Percentiles rank a stretch among this genome's conserved stretches.
Conservation (phyloP, 345 rosid species). For the Pistacia atlantica region DNA sequence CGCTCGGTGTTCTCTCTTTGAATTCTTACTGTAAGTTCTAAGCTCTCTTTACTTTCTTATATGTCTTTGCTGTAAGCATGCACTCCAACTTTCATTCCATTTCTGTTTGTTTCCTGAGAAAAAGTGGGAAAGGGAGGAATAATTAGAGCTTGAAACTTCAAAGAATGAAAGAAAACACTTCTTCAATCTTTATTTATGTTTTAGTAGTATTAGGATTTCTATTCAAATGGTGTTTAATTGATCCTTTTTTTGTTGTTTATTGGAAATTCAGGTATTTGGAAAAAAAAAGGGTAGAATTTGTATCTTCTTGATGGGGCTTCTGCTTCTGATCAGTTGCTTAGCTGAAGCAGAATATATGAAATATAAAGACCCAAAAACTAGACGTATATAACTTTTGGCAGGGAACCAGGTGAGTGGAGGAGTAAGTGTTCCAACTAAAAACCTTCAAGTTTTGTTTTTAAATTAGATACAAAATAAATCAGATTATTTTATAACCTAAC, state of each 20-base stretch:
- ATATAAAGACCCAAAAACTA: neutral
- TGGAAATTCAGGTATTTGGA: neutral
- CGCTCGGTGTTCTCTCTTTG: neutral
- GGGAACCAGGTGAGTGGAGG: constrained; percentile 74
- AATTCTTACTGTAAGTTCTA: constrained; percentile 5
- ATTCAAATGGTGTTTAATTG: neutral
- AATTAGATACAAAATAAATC: too few species aligned
- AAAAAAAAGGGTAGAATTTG: constrained; percentile 16
- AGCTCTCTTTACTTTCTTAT: neutral
- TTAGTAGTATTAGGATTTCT: too few species aligned
- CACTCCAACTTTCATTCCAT: neutral
- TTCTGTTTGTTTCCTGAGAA: constrained; percentile 12
- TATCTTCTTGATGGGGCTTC: constrained; percentile 33
- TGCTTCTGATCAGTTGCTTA: constrained; percentile 24
- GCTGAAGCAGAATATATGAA: constrained; percentile 37
- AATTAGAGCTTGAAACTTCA: too few species aligned
- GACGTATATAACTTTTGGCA: neutral
- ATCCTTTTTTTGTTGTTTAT: neutral
- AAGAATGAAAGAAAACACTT: too few species aligned
- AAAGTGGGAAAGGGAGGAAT: too few species aligned
- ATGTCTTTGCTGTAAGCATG: neutral
- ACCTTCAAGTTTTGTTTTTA: constrained; percentile 21
- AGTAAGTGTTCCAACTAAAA: constrained; percentile 51
- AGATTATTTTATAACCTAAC: too few species aligned
- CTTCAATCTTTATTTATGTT: too few species aligned